phyloP scores from a whole-genome alignment of 176 grass and related monocot species.

The Chrysopogon serrulatus region DNA sequence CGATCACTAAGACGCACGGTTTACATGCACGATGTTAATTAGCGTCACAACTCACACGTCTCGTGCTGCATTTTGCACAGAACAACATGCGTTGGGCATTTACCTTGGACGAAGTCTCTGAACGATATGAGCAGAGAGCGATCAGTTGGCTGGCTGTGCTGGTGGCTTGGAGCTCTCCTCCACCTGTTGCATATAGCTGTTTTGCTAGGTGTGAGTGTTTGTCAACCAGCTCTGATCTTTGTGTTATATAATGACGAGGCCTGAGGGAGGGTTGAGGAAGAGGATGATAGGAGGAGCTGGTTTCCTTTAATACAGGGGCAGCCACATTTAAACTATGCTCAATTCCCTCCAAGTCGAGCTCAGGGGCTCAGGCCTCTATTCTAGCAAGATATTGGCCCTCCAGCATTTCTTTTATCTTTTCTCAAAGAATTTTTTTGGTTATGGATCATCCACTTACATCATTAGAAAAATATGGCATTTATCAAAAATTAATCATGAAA shows the following conservation, averaged over 20 bases:
- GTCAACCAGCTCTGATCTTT: slow-evolving; percentile 43
- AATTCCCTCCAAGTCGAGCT: slow-evolving; percentile 36
- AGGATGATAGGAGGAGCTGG: slow-evolving; percentile 28
- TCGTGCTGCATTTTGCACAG: not conserved
- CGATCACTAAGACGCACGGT: not conserved
- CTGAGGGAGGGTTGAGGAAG: slow-evolving; percentile 19
- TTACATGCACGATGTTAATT: not conserved
- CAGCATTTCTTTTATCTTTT: no score
- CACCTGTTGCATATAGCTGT: slow-evolving; percentile 48
- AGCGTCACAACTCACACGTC: not conserved
- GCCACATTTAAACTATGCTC: slow-evolving; percentile 35
- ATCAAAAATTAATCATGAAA: no score
- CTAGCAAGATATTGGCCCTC: no score
- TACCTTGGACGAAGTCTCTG: slow-evolving; percentile 23
- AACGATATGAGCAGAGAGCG: not conserved
- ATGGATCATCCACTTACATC: no score
- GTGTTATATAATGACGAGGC: slow-evolving; percentile 62
- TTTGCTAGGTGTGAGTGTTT: slow-evolving; percentile 39
- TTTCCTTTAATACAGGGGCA: slow-evolving; percentile 61
- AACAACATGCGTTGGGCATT: not conserved
- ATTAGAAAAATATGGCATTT: no score
- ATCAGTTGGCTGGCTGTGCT: not conserved
- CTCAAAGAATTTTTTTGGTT: no score
- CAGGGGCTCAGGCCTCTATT: not conserved
- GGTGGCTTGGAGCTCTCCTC: slow-evolving; percentile 50